phyloP scores from a whole-genome alignment of 208 protist genomes.

The Herpetomonas tarakana region DNA sequence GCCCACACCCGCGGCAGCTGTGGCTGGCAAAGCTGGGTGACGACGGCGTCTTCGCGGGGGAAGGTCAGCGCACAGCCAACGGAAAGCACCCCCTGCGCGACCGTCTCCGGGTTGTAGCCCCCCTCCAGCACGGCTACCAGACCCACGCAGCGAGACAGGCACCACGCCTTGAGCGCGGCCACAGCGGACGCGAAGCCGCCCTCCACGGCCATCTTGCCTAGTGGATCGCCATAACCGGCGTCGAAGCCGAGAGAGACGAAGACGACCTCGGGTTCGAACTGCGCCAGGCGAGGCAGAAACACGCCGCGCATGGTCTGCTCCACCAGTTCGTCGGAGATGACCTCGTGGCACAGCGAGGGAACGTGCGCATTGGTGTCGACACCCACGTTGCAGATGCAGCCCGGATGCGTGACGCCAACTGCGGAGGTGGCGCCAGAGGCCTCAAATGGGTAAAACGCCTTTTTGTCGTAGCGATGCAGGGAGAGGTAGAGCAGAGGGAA shows the following conservation, averaged over 20 bases:
- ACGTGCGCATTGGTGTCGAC: slow-evolving; percentile 57
- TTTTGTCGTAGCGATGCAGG: slow-evolving; percentile 74
- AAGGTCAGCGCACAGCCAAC: slow-evolving; percentile 63
- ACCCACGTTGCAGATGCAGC: slow-evolving; percentile 76
- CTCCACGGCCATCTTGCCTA: slow-evolving; percentile 82
- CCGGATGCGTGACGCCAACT: slow-evolving; percentile 5
- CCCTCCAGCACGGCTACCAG: slow-evolving; percentile 72
- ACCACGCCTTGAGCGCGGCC: slow-evolving; percentile 53
- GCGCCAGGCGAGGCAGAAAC: slow-evolving; percentile 67
- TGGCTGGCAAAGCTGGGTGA: slow-evolving; percentile 17
- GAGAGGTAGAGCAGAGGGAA: slow-evolving; percentile 76
- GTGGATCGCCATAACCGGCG: slow-evolving; percentile 87
- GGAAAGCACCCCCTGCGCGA: slow-evolving; percentile 57
- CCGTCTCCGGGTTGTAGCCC: slow-evolving; percentile 70
- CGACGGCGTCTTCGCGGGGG: slow-evolving; percentile 29
- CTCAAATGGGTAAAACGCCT: slow-evolving; percentile 66
- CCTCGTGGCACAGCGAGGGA: slow-evolving; percentile 43
- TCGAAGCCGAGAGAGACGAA: slow-evolving; percentile 92
- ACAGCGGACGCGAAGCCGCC: slow-evolving; percentile 59
- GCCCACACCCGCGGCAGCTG: slow-evolving; percentile 49
- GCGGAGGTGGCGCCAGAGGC: slow-evolving; percentile 28
- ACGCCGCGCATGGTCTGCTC: slow-evolving; percentile 39
- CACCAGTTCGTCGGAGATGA: slow-evolving; percentile 79
- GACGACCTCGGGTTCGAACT: slow-evolving; percentile 76
- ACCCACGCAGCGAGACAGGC: slow-evolving; percentile 22